Evolutionary conservation across 495 filamentous ascomycete species (phyloP).

Genomic region (Trichoderma erinaceum): DNA sequence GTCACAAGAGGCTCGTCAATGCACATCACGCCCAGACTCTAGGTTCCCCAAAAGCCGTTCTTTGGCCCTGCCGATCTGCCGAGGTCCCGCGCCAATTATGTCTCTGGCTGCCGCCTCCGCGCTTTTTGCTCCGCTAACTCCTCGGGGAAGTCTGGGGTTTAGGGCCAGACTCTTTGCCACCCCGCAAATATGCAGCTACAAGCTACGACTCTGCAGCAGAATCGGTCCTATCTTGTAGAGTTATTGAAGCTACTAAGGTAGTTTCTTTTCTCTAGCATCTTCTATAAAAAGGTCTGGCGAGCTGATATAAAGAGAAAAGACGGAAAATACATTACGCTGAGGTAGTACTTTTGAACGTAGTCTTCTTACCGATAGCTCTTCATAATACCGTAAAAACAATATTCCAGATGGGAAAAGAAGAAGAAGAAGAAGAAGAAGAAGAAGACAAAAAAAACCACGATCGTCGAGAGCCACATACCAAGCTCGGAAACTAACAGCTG

Average conservation of each 20-base stretch:
- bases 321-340: not conserved
- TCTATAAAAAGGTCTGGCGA: not conserved
- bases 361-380: not conserved
- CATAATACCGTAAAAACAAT: not conserved
- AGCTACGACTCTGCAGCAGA: conserved; percentile 8
- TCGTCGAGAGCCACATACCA: not conserved
- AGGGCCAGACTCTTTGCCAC: not conserved
- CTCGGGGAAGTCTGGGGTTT: conserved; percentile 13
- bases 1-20: too few relatives aligned
- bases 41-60: too few relatives aligned
- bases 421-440: too few relatives aligned
- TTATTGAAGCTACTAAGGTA: not conserved
- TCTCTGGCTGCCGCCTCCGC: conserved; percentile 3
- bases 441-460: too few relatives aligned
- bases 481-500: not conserved
- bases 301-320: not conserved
- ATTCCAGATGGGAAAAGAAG: not conserved
- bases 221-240: conserved; percentile 14
- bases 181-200: conserved; percentile 12
- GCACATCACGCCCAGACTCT: too few relatives aligned
- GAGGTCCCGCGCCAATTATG: conserved; percentile 14
- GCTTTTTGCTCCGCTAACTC: not conserved
- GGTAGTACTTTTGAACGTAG: not conserved
- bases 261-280: not conserved
- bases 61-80: not conserved